These are phyloP conservation scores for Hypomontagnella submonticulosa DNA, from an alignment of 495 filamentous ascomycete species.

Conservation along the genomic window DNA sequence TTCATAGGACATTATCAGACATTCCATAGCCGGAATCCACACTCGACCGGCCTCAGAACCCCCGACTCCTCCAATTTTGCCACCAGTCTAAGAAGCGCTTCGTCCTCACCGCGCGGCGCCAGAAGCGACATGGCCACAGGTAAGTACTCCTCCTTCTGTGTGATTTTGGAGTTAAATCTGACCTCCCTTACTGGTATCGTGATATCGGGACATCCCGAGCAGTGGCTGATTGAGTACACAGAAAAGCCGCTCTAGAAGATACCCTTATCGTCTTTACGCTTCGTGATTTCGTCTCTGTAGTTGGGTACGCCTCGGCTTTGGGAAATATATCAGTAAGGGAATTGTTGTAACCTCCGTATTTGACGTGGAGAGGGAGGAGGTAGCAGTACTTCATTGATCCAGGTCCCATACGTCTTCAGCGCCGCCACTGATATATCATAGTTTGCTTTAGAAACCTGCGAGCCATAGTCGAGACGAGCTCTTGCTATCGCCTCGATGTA, in stretches of 20 bases:
- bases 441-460: constrained; percentile 3
- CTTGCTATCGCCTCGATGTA: constrained; percentile 48
- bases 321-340: constrained; percentile 39
- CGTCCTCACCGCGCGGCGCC: constrained; percentile 66
- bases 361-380: constrained; percentile 10
- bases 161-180: constrained; percentile 63
- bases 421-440: constrained; percentile 15
- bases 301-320: constrained; percentile 32
- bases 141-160: constrained; percentile 61
- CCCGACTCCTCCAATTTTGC: constrained; percentile 57
- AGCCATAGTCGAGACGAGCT: constrained; percentile 37
- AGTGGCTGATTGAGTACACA: constrained; percentile 38
- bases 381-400: constrained; percentile 31
- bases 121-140: constrained; percentile 67
- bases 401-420: constrained; percentile 28
- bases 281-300: constrained; percentile 36
- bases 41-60: constrained; percentile 53
- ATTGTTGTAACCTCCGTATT: constrained; percentile 2
- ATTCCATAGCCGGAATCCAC: constrained; percentile 3
- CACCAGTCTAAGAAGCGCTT: constrained; percentile 63
- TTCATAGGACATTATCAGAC: no score
- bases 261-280: constrained; percentile 9
- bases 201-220: constrained; percentile 38
- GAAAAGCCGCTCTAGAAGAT: constrained; percentile 36
- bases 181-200: constrained; percentile 58